These are phyloP conservation scores for Rhizopus stolonifer DNA, from an alignment of 371 early-diverging fungal species.

Conservation along the genomic window DNA sequence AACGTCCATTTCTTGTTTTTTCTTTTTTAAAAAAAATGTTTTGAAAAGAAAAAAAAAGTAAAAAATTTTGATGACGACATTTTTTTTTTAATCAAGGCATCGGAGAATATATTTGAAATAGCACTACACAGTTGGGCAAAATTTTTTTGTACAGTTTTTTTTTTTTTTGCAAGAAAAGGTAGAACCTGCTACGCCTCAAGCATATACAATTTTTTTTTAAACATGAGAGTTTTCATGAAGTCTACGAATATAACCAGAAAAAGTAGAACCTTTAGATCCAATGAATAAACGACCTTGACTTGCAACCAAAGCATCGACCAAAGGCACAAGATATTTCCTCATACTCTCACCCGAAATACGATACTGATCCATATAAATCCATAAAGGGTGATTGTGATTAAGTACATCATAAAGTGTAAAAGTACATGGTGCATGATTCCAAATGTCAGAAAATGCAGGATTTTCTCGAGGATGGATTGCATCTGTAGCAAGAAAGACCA, in stretches of 20 bases:
- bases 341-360: slow-evolving; percentile 21
- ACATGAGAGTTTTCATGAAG: slow-evolving; percentile 17
- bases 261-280: slow-evolving; percentile 32
- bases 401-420: slow-evolving; percentile 57
- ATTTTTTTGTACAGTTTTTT: not conserved
- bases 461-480: slow-evolving; percentile 45
- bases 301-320: slow-evolving; percentile 31
- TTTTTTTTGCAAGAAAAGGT: not conserved
- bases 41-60: not conserved
- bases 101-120: not conserved
- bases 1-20: slow-evolving; percentile 38
- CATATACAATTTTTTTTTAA: not conserved
- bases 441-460: slow-evolving; percentile 33
- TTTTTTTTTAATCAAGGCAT: not conserved
- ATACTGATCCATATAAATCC: slow-evolving; percentile 25
- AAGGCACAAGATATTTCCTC: slow-evolving; percentile 25
- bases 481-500: slow-evolving; percentile 63
- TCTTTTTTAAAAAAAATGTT: not conserved
- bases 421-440: slow-evolving; percentile 54
- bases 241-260: slow-evolving; percentile 32
- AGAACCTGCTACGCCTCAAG: slow-evolving; percentile 1
- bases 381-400: slow-evolving; percentile 8
- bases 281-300: slow-evolving; percentile 29
- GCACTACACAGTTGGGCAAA: too few species aligned
- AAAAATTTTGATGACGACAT: slow-evolving; percentile 1